phyloP scores from a whole-genome alignment of 116 monocot species.

The Dioscorea cayenensis region DNA sequence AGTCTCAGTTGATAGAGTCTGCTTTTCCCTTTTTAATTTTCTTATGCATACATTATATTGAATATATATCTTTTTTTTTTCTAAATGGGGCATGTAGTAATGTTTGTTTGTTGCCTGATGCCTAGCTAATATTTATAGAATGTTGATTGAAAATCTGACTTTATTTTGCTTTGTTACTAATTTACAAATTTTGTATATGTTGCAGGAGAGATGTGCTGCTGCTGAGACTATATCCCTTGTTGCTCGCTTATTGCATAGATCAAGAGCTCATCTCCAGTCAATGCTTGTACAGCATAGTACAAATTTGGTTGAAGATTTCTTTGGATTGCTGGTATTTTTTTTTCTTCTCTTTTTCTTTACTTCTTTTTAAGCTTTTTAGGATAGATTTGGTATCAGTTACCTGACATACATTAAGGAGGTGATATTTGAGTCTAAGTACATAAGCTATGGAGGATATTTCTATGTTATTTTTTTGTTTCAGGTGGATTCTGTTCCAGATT shows the following conservation, averaged over 20 bases:
- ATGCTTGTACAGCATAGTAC: conserved; percentile 63
- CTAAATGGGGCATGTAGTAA: too few species aligned
- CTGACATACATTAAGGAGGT: too few species aligned
- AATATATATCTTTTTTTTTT: too few species aligned
- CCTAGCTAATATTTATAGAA: too few species aligned
- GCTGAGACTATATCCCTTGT: conserved; percentile 80
- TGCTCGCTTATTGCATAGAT: conserved; percentile 75
- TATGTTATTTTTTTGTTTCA: conserved; percentile 22
- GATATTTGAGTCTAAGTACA: background rate
- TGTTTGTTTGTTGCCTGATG: too few species aligned
- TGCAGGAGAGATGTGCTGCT: conserved; percentile 89
- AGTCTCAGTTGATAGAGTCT: too few species aligned
- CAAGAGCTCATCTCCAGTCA: conserved; percentile 76
- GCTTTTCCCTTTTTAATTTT: too few species aligned
- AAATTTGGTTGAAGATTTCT: conserved; percentile 76
- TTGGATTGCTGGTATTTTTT: conserved; percentile 56
- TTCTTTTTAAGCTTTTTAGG: too few species aligned
- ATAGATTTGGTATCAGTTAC: too few species aligned
- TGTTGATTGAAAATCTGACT: too few species aligned
- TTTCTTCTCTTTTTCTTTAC: background rate
- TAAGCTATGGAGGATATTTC: background rate
- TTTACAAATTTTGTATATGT: conserved; percentile 5
- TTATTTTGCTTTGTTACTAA: background rate
- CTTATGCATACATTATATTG: too few species aligned
- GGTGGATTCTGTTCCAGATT: conserved; percentile 93